Evolutionary conservation across 768 basidiomycete genomes (phyloP).

Genomic region (Bullera alba): DNA sequence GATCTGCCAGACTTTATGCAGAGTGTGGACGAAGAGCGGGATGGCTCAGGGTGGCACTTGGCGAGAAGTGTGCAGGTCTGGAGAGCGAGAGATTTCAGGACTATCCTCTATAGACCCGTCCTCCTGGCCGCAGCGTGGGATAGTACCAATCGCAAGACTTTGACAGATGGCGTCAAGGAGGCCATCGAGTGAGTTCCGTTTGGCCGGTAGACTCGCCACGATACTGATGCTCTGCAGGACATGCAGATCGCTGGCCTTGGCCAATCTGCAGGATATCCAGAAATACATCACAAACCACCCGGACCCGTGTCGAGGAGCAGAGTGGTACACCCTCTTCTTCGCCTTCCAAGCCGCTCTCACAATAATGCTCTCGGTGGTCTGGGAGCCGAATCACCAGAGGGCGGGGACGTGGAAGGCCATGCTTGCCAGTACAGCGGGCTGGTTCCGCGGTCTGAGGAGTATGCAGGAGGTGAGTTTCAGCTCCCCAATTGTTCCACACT

Average conservation of each 20-base stretch:
- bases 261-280: too few relatives aligned
- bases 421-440: conserved; percentile 4
- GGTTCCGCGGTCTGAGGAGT: conserved; percentile 10
- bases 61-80: conserved; percentile 9
- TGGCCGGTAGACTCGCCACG: conserved; percentile 6
- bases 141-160: too few relatives aligned
- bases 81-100: conserved; percentile 12
- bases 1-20: conserved; percentile 5
- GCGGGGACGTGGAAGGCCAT: conserved; percentile 5
- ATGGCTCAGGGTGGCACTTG: too few relatives aligned
- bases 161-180: too few relatives aligned
- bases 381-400: conserved; percentile 11
- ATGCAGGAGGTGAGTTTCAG: conserved; percentile 12
- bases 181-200: not conserved
- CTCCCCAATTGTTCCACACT: too few relatives aligned
- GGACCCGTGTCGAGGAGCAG: conserved; percentile 2
- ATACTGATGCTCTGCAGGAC: conserved; percentile 11
- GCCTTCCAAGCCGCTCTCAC: conserved; percentile 16
- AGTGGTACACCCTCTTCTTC: conserved; percentile 23
- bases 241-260: conserved; percentile 10
- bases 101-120: conserved; percentile 18
- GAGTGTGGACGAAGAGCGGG: too few relatives aligned
- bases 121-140: conserved; percentile 20
- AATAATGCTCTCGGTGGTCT: conserved; percentile 15
- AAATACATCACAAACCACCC: not conserved